Base-by-base conservation (phyloP, 768 basidiomycete genomes). In the Sarcomyxa edulis region DNA sequence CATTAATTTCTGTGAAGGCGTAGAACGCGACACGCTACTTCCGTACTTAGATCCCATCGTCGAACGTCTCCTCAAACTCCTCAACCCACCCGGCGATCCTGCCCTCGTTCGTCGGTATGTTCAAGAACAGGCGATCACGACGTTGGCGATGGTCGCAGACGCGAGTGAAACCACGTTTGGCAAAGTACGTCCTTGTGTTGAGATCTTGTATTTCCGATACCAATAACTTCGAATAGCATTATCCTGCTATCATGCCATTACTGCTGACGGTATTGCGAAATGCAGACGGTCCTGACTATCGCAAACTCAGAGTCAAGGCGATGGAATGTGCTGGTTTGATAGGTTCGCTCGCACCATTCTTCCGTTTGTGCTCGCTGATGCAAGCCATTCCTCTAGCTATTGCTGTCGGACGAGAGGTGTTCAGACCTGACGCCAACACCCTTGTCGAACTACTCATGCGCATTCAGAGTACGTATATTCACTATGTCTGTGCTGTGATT, bases 261-360 rank as follows among this genome's bases (percentile, higher is more conserved):
- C 57, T 92, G 15, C 54, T 93, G 44, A 80, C 78, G 39, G 83
- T 92, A 0, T 69, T 95, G 34, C 64, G 74, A 14, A 84, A 85
- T 33, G 83, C 84, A 8, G 81, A 79, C 29, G 74, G 76, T 5
- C 55, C 71, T 1, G 79, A 82, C 35, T 81, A 85, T 55, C 65
- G 71, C 18, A 82, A 80, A 52, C 51, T 93, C 35, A 68, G 85
- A 16, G 74, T 79, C 27, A 89, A 92, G 53, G 87, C 88, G 1
- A 92, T 95, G 86, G 91, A 94, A 53, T 92, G 90, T 56, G 89
- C 87, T 0, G 86, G 86, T 6, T 64, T 91, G 15, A 84, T 90
- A 44, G 90, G 90, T 90, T 27, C 12, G 76, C 58, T 16, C 30
- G 46, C 40, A 34, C 14, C 6, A 31, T 33, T 20, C 36, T 28